These are phyloP conservation scores for Magnusiomyces clavatus DNA, from an alignment of 1,139 yeast genomes.

Conservation along the genomic window DNA sequence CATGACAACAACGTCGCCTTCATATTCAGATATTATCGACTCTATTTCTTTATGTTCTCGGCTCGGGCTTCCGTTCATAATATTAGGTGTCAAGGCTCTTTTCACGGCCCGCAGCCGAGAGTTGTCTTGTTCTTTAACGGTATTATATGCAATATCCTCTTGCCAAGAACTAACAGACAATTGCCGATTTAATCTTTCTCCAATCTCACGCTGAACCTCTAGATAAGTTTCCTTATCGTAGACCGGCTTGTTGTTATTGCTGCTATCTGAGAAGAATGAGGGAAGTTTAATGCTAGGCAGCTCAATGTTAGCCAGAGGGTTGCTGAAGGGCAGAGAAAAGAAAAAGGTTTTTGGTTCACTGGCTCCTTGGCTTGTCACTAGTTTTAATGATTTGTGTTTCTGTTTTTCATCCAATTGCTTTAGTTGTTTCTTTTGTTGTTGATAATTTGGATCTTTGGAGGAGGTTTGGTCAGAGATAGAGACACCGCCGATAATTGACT, in stretches of 20 bases:
- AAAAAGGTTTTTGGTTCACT: conserved; percentile 22
- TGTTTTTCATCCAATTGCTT: background rate
- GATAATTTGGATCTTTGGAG: background rate
- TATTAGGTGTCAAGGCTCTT: conserved; percentile 49
- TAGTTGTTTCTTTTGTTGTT: background rate
- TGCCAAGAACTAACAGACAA: conserved; percentile 54
- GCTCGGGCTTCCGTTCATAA: conserved; percentile 23
- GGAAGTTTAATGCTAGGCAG: conserved; percentile 18
- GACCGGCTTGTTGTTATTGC: background rate
- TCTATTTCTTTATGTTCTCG: background rate
- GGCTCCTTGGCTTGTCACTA: conserved; percentile 9
- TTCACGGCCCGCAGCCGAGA: conserved; percentile 62
- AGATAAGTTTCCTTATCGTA: conserved; percentile 1
- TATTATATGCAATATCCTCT: conserved; percentile 52
- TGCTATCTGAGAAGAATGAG: conserved; percentile 15
- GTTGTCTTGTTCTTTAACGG: conserved; percentile 53
- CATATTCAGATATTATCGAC: conserved; percentile 38
- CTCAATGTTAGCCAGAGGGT: conserved; percentile 25
- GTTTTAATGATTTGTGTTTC: background rate
- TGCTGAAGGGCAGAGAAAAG: conserved; percentile 28
- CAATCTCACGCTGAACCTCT: conserved; percentile 5
- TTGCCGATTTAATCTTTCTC: conserved; percentile 42
- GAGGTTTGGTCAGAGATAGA: conserved; percentile 1
- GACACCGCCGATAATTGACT: conserved; percentile 28
- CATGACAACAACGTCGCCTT: conserved; percentile 69